phyloP scores from a whole-genome alignment of 2,329 filamentous ascomycete genomes.

The Daldinia sp. region DNA sequence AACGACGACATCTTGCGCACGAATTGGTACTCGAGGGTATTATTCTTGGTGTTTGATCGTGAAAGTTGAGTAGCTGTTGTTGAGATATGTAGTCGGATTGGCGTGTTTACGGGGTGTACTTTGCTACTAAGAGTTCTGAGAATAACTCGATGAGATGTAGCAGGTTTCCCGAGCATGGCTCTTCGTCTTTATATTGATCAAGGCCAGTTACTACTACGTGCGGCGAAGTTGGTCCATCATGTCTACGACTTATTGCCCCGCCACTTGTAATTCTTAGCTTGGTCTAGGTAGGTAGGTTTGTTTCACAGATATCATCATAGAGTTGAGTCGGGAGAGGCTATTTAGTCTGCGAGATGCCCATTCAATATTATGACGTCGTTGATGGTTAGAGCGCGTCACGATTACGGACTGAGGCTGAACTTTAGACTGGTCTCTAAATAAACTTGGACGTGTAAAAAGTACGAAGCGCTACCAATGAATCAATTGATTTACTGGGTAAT shows the following conservation, averaged over 20 bases:
- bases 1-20: slow-evolving; percentile 27
- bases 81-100: background rate
- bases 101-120: background rate
- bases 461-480: background rate
- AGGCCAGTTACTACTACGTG: background rate
- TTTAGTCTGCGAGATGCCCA: slow-evolving; percentile 9
- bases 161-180: slow-evolving; percentile 12
- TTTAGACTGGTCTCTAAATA: background rate
- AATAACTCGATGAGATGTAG: background rate
- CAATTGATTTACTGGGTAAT: background rate
- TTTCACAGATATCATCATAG: slow-evolving; percentile 25
- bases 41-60: background rate
- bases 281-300: background rate
- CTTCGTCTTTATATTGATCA: slow-evolving; percentile 13
- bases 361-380: slow-evolving; percentile 32
- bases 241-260: slow-evolving; percentile 5
- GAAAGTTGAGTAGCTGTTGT: background rate
- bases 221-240: slow-evolving; percentile 9
- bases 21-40: background rate
- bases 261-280: slow-evolving; percentile 3
- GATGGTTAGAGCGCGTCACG: slow-evolving; percentile 28
- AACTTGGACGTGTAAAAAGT: background rate
- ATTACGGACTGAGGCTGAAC: slow-evolving; percentile 26
- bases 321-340: slow-evolving; percentile 2
- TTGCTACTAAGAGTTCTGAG: background rate